phyloP scores from a whole-genome alignment of 1,284 basidiomycete genomes.

The Ceratorhiza oryzae-sativae region DNA sequence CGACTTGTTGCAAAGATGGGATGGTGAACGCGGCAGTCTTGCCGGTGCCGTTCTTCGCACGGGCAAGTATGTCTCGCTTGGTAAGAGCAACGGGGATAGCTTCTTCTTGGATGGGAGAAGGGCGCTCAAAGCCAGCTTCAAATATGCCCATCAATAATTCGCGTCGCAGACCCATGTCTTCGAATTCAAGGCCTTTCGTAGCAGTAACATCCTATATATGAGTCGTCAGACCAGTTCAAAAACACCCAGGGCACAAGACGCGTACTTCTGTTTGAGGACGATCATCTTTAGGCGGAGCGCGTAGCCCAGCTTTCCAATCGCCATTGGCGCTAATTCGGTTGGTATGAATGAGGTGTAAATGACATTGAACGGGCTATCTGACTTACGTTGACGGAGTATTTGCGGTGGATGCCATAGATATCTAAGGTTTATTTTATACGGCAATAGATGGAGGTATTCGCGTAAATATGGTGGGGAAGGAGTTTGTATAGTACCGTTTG shows the following conservation, averaged over 20 bases:
- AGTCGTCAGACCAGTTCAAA: neutral
- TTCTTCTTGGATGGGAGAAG: slow-evolving; percentile 98
- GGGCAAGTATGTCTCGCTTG: slow-evolving; percentile 90
- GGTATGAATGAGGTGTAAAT: neutral
- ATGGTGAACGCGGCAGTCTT: slow-evolving; percentile 99
- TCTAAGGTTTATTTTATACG: neutral
- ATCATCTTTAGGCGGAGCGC: slow-evolving; percentile 86
- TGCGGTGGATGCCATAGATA: slow-evolving; percentile 52
- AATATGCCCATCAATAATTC: slow-evolving; percentile 93
- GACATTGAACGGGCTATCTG: neutral
- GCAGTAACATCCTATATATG: slow-evolving; percentile 76
- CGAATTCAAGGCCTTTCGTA: slow-evolving; percentile 91
- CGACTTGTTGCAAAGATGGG: slow-evolving; percentile 93
- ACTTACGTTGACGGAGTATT: slow-evolving; percentile 43
- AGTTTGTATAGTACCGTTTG: neutral
- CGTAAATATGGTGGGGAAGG: neutral
- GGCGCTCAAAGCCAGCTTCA: slow-evolving; percentile 95
- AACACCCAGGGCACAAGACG: slow-evolving; percentile 20
- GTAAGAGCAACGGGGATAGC: slow-evolving; percentile 88
- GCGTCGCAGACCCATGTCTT: slow-evolving; percentile 81
- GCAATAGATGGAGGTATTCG: neutral
- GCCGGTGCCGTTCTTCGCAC: slow-evolving; percentile 89
- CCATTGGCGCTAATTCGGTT: slow-evolving; percentile 41
- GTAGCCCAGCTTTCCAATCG: slow-evolving; percentile 78
- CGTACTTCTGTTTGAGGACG: slow-evolving; percentile 87